phyloP scores from a whole-genome alignment of 1,284 basidiomycete genomes.

The Leucoagaricus sp. region DNA sequence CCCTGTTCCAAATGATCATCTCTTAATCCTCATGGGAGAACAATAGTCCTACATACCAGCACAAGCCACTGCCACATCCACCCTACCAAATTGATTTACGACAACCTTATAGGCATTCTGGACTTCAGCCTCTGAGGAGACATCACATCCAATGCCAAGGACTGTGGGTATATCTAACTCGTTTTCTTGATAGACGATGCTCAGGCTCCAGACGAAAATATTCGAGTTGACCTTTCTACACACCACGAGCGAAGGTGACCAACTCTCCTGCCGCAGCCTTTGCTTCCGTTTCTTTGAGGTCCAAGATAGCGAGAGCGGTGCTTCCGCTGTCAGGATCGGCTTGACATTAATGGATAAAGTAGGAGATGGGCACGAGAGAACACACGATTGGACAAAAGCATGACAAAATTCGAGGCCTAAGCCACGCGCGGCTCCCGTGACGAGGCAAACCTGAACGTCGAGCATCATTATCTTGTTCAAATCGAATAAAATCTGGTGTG shows the following conservation, averaged over 20 bases:
- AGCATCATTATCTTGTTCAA: not conserved
- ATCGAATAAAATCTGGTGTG: too few species aligned
- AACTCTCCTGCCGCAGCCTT: conserved; percentile 77
- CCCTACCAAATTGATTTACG: conserved; percentile 75
- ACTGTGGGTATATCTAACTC: conserved; percentile 65
- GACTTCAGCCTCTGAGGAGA: conserved; percentile 81
- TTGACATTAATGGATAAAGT: not conserved
- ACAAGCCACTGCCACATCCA: conserved; percentile 87
- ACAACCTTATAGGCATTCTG: conserved; percentile 70
- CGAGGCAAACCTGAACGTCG: conserved; percentile 74
- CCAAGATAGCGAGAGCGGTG: conserved; percentile 80
- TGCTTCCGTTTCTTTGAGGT: conserved; percentile 79
- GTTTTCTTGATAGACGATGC: conserved; percentile 37
- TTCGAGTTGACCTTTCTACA: not conserved
- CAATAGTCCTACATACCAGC: conserved; percentile 57
- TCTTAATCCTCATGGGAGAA: conserved; percentile 5
- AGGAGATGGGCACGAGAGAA: conserved; percentile 17
- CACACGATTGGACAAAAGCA: conserved; percentile 85
- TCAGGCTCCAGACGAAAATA: not conserved
- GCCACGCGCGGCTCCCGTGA: conserved; percentile 94
- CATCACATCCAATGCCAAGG: conserved; percentile 85
- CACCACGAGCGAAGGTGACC: conserved; percentile 41
- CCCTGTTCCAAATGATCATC: conserved; percentile 41
- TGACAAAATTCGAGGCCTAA: conserved; percentile 88
- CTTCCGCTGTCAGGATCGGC: conserved; percentile 61